Conservation (phyloP, 2,329 filamentous ascomycete species). For the Xylaria hypoxylon region DNA sequence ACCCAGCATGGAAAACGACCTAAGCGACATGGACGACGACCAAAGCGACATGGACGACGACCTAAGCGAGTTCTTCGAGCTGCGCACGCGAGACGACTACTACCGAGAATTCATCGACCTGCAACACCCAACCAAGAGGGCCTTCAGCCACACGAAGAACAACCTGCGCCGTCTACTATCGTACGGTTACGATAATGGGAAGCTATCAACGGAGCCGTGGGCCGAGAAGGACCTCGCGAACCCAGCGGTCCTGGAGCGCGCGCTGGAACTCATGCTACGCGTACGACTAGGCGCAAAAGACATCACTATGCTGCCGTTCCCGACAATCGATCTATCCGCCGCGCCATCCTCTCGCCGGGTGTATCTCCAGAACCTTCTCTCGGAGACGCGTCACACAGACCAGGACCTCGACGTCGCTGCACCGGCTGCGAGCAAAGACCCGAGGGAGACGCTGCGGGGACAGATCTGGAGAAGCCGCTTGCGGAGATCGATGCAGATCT, state of each 20-base stretch:
- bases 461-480: neutral
- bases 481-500: conserved; percentile 24
- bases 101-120: conserved; percentile 46
- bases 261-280: conserved; percentile 47
- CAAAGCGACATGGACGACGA: neutral
- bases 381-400: conserved; percentile 25
- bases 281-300: conserved; percentile 40
- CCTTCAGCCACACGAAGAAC: conserved; percentile 46
- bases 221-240: conserved; percentile 37
- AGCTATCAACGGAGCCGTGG: conserved; percentile 29
- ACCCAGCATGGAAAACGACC: neutral
- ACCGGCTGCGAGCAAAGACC: conserved; percentile 6
- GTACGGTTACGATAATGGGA: conserved; percentile 26
- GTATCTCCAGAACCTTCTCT: conserved; percentile 32
- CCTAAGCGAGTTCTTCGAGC: conserved; percentile 35
- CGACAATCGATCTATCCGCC: conserved; percentile 43
- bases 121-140: conserved; percentile 30
- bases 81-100: conserved; percentile 40
- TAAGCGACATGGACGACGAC: neutral
- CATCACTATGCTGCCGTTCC: conserved; percentile 46
- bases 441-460: neutral
- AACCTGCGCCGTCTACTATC: conserved; percentile 44
- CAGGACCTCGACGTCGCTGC: conserved; percentile 30
- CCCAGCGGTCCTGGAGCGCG: conserved; percentile 45
- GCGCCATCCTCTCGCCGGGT: conserved; percentile 17